Base-by-base conservation (phyloP, 352 stramenopile species). In the Ophiocytium majus region DNA sequence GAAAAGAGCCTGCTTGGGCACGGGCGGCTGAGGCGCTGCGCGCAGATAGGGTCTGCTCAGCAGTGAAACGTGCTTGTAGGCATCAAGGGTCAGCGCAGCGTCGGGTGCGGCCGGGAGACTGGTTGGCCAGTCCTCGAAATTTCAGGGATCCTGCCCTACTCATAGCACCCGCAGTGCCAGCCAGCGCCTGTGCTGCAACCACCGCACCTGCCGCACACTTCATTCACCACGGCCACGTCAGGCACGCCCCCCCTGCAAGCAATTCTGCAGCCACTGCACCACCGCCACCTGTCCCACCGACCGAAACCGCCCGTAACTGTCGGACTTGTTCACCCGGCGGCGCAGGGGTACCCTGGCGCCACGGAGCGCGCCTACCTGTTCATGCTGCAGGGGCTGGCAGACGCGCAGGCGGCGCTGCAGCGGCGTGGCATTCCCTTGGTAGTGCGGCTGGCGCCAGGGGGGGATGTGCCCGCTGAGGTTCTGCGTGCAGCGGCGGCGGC, bases 281-380 rank as follows among this genome's bases (percentile, higher is more conserved):
- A 5, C 5, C 14, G 43, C 43, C 43, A 5, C 43, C 43, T 14
- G 5, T 14, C 43, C 43, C 43, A 14, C 43, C 43, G 14, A 57
- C 43, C 43, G 14, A 57, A 5, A 14, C 43, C 43, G 5, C 5
- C 43, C 14, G 5, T 5, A 14, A 57, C 43, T 57, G n/a, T n/a
- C n/a, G n/a, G n/a, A n/a, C n/a, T n/a, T n/a, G n/a, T n/a, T n/a
- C n/a, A n/a, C n/a, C n/a, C n/a, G n/a, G n/a, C n/a, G n/a, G n/a
- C n/a, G 43, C 43, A 57, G 43, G 43, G 43, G 28, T 81, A 81
- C 76, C 76, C 76, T 19, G 76, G 76, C 31, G 76, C 76, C 0
- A 81, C 50, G 28, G 80, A 83, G 80, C 50, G 80, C 33, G 23
- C 19, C 80, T 83, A 80, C 66, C n/a, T 43, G 43, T 83, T 83